Evolutionary conservation across 768 basidiomycete genomes (phyloP).

Genomic region (Tylopilus intermedius): DNA sequence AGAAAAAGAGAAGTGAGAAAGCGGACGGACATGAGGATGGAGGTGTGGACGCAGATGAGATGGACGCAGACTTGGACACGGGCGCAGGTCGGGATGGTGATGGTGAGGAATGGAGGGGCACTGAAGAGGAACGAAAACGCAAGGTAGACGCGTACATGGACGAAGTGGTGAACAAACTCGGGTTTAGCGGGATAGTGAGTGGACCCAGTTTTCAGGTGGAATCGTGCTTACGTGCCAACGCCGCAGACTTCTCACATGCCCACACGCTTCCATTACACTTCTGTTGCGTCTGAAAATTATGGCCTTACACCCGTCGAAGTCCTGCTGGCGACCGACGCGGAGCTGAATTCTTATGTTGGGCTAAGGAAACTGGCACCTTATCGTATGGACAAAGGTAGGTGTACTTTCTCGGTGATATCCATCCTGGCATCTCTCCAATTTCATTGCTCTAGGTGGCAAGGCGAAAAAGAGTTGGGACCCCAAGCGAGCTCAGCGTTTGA

Average conservation of each 20-base stretch:
- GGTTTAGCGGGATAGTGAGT: constrained; percentile 93
- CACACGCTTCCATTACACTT: constrained; percentile 90
- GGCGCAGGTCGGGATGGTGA: constrained; percentile 33
- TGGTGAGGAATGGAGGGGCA: constrained; percentile 76
- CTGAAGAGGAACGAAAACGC: constrained; percentile 84
- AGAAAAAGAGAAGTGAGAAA: constrained; percentile 39
- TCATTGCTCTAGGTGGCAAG: constrained; percentile 15
- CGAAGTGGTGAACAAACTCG: constrained; percentile 73
- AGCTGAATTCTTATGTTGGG: constrained; percentile 87
- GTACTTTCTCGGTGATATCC: constrained; percentile 2
- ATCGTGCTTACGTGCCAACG: constrained; percentile 1
- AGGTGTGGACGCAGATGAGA: constrained; percentile 45
- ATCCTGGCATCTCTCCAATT: neutral
- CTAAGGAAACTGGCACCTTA: constrained; percentile 93
- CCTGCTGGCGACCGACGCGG: constrained; percentile 84
- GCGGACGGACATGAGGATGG: constrained; percentile 33
- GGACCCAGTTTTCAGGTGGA: neutral
- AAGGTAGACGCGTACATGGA: constrained; percentile 87
- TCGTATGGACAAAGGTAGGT: constrained; percentile 44
- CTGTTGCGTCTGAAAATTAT: constrained; percentile 56
- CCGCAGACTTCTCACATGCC: constrained; percentile 79
- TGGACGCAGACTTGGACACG: constrained; percentile 58
- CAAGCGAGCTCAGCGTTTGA: constrained; percentile 57
- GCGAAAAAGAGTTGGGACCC: constrained; percentile 51
- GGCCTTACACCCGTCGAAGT: constrained; percentile 81